Conservation (phyloP, 106 monocot genomes). For the Hemerocallis citrina region DNA sequence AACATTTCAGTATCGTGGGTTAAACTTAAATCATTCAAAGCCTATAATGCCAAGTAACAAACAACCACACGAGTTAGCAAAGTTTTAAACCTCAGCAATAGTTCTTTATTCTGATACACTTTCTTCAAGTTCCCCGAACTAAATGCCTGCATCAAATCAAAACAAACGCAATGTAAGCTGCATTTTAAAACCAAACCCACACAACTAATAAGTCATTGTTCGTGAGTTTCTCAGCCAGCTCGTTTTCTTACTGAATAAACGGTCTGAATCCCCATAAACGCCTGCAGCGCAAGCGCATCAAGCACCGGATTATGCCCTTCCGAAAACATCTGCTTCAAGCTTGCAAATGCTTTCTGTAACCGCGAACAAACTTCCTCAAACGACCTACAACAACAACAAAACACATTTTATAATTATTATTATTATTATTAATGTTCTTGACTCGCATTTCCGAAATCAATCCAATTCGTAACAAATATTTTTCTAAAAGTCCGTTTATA, state of each 20-base stretch:
- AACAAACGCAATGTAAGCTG: neutral
- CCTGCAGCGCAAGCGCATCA: constrained; percentile 65
- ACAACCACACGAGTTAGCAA: neutral
- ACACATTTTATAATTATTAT: too few species aligned
- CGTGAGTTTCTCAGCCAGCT: too few species aligned
- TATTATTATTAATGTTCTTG: too few species aligned
- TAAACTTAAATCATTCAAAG: constrained; percentile 2
- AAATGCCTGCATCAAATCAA: constrained; percentile 33
- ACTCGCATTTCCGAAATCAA: too few species aligned
- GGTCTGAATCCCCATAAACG: constrained; percentile 59
- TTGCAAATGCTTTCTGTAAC: constrained; percentile 50
- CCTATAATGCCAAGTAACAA: neutral
- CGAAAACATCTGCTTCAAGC: constrained; percentile 50
- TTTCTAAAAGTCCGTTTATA: too few species aligned
- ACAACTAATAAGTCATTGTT: neutral
- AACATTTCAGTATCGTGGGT: neutral
- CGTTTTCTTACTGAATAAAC: constrained; percentile 81
- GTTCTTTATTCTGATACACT: constrained; percentile 52
- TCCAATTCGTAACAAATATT: too few species aligned
- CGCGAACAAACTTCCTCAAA: constrained; percentile 59
- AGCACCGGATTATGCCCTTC: constrained; percentile 29
- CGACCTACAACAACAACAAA: constrained; percentile 42
- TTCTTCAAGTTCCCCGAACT: constrained; percentile 26
- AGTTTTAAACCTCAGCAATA: constrained; percentile 50
- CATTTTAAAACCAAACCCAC: neutral